Conservation (phyloP, 345 rosid genomes). For the Populus tremula region DNA sequence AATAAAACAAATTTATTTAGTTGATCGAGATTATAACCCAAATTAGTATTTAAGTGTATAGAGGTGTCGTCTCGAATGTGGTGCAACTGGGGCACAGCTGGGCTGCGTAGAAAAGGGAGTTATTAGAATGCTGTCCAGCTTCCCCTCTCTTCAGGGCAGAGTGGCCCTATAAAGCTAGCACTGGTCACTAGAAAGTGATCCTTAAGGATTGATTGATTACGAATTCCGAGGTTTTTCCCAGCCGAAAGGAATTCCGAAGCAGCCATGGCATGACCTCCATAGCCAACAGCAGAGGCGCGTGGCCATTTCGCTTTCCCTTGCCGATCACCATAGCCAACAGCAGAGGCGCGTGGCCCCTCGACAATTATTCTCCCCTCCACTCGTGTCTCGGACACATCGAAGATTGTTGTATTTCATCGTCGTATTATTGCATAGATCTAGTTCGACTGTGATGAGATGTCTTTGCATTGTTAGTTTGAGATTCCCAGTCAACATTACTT, state of each 20-base stretch:
- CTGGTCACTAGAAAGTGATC: not conserved
- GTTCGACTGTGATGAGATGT: not conserved
- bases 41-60: too few species aligned
- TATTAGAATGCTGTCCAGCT: not conserved
- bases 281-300: not conserved
- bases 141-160: too few species aligned
- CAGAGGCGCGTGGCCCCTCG: not conserved
- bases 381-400: not conserved
- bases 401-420: too few species aligned
- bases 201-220: not conserved
- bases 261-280: not conserved
- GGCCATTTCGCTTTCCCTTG: not conserved
- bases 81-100: not conserved
- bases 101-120: not conserved
- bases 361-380: not conserved
- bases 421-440: not conserved
- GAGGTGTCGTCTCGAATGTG: not conserved
- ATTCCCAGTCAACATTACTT: not conserved
- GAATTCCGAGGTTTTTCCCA: not conserved
- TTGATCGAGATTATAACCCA: too few species aligned
- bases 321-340: not conserved
- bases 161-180: not conserved
- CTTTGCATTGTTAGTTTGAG: not conserved
- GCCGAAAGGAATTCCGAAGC: conserved; percentile 30
- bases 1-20: too few species aligned